Evolutionary conservation across 164 flowering plant species (phyloP).

Genomic region (Brasenia schreberi): DNA sequence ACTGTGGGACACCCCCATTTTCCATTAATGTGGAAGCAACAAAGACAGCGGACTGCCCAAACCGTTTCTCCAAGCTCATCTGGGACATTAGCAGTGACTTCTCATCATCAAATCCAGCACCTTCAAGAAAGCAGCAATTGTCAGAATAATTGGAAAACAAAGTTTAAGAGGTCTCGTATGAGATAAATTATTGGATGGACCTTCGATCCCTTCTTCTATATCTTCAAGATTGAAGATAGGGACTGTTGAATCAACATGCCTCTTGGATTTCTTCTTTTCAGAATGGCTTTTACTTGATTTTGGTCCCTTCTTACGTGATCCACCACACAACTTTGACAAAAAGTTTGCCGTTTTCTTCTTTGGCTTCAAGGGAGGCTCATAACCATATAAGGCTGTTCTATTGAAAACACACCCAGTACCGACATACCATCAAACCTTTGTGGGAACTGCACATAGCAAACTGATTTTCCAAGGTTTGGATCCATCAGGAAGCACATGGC

Average conservation of each 20-base stretch:
- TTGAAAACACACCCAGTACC: constrained; percentile 59
- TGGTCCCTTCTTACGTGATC: constrained; percentile 25
- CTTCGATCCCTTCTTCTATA: constrained; percentile 40
- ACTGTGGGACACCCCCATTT: constrained; percentile 28
- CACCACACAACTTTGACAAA: constrained; percentile 23
- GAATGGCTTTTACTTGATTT: constrained; percentile 17
- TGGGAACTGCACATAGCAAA: constrained; percentile 53
- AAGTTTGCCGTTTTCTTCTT: constrained; percentile 21
- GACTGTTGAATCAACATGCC: constrained; percentile 35
- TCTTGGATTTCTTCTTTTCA: constrained; percentile 26
- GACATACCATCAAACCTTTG: constrained; percentile 59
- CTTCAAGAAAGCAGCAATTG: background rate
- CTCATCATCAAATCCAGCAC: constrained; percentile 22
- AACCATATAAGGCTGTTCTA: constrained; percentile 48
- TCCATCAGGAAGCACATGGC: constrained; percentile 70
- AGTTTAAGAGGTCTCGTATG: background rate
- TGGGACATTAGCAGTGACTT: constrained; percentile 21
- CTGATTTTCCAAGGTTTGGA: constrained; percentile 38
- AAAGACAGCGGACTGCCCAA: constrained; percentile 40
- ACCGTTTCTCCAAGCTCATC: constrained; percentile 33
- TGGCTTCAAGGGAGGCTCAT: constrained; percentile 33
- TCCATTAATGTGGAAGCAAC: constrained; percentile 36
- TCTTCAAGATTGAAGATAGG: constrained; percentile 44
- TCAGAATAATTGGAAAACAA: background rate
- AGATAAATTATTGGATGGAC: constrained; percentile 8